Percentiles rank a stretch among this genome's conserved stretches.
Evolutionary conservation across 176 grass and related monocot species (phyloP).

Genomic region (Neostapfia colusana): DNA sequence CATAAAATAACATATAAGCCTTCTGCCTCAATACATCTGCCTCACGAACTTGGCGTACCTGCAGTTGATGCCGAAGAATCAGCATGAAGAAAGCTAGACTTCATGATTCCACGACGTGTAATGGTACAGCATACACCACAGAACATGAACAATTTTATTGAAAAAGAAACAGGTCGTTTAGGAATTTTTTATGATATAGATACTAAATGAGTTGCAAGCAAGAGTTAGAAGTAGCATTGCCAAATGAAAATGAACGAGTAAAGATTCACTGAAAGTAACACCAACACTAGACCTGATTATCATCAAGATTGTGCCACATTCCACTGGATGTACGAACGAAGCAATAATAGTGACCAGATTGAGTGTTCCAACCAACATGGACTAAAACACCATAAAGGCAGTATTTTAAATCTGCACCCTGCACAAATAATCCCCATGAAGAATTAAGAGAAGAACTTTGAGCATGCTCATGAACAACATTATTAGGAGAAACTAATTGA

Average conservation of each 20-base stretch:
- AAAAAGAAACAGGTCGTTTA: too few species aligned
- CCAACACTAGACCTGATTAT: conserved; percentile 78
- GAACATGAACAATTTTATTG: too few species aligned
- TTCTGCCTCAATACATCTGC: conserved; percentile 79
- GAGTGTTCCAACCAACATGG: conserved; percentile 87
- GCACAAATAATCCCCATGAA: conserved; percentile 27
- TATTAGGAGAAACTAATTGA: too few species aligned
- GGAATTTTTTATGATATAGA: too few species aligned
- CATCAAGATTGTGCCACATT: conserved; percentile 98
- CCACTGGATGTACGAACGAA: conserved; percentile 93
- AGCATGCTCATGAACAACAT: conserved; percentile 11
- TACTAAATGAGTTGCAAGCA: too few species aligned
- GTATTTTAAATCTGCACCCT: conserved; percentile 81
- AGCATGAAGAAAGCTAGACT: conserved; percentile 17
- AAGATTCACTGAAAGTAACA: not conserved
- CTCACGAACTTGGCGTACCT: conserved; percentile 93
- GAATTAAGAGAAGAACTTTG: not conserved
- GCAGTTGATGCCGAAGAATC: conserved; percentile 41
- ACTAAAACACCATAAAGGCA: conserved; percentile 95
- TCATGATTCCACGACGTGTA: not conserved
- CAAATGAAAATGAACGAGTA: conserved; percentile 26
- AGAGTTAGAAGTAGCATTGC: conserved; percentile 8
- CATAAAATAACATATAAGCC: conserved; percentile 98
- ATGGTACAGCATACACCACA: not conserved
- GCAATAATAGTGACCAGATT: conserved; percentile 98